Evolutionary conservation across 768 basidiomycete species (phyloP).

Genomic region (Rhizopogon vesiculosus): DNA sequence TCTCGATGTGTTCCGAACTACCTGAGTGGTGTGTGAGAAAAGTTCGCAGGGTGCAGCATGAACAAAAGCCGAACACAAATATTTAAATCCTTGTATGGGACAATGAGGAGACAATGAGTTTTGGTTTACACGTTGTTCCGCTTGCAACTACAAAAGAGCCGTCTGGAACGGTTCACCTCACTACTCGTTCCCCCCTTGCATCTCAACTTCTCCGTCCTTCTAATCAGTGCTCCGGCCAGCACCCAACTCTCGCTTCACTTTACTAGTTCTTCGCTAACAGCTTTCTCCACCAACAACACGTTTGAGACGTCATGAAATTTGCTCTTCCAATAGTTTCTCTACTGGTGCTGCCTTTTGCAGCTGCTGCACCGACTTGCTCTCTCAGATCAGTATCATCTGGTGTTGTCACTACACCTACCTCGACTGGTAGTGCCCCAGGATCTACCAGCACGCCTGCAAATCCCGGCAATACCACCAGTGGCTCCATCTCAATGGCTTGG

Average conservation of each 20-base stretch:
- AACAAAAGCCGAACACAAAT: no score
- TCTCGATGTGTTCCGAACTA: no score
- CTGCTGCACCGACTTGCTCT: conserved; percentile 25
- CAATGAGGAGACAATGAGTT: no score
- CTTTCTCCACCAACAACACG: no score
- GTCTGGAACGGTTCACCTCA: no score
- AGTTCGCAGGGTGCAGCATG: no score
- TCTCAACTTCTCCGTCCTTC: not conserved
- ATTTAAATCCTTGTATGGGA: no score
- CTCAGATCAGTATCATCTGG: conserved; percentile 8
- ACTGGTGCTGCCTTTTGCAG: conserved; percentile 16
- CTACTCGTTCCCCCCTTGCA: no score
- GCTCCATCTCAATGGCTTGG: conserved; percentile 55
- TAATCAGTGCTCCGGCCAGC: conserved; percentile 6
- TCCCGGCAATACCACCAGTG: conserved; percentile 8
- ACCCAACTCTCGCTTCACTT: conserved; percentile 3
- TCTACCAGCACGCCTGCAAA: not conserved
- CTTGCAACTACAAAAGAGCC: no score
- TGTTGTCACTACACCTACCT: not conserved
- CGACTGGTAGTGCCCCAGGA: conserved; percentile 6
- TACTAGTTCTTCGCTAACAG: not conserved
- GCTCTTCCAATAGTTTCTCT: conserved; percentile 16
- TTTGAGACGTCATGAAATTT: conserved; percentile 11
- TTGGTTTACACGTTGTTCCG: no score
- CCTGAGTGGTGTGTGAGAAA: no score